These are phyloP conservation scores for Colletotrichum scovillei DNA, from an alignment of 2,329 filamentous ascomycete species.

Conservation along the genomic window DNA sequence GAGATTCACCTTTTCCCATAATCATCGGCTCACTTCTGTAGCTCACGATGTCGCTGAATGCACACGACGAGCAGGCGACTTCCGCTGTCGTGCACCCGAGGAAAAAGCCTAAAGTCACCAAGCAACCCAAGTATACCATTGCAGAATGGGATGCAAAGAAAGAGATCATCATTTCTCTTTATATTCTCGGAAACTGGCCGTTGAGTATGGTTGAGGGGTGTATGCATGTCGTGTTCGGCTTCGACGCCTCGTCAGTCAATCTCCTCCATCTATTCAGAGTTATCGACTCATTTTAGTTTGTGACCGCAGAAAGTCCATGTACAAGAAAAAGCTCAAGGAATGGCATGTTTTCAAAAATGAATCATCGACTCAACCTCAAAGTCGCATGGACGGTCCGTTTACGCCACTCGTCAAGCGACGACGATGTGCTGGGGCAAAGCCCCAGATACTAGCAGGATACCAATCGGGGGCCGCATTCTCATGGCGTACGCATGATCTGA, in stretches of 20 bases:
- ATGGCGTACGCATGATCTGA: too few species aligned
- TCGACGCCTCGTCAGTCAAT: neutral
- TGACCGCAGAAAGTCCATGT: neutral
- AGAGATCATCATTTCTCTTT: neutral
- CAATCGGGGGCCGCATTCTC: too few species aligned
- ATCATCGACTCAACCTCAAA: neutral
- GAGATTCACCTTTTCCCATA: too few species aligned
- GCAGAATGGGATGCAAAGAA: neutral
- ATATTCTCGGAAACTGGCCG: neutral
- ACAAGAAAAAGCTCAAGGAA: neutral
- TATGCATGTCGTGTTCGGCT: neutral
- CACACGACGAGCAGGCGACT: too few species aligned
- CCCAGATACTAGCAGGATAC: too few species aligned
- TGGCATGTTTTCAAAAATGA: neutral
- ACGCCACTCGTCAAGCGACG: neutral
- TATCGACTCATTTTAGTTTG: neutral
- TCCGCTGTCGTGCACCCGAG: too few species aligned
- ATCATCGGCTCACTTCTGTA: too few species aligned
- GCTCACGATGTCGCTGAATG: too few species aligned
- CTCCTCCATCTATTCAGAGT: neutral
- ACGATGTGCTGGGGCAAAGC: too few species aligned
- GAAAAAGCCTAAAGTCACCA: too few species aligned
- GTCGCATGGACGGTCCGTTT: neutral
- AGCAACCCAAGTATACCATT: neutral
- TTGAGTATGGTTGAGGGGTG: neutral